phyloP scores from a whole-genome alignment of 257 asterid genomes.

The Verbascum thapsus region DNA sequence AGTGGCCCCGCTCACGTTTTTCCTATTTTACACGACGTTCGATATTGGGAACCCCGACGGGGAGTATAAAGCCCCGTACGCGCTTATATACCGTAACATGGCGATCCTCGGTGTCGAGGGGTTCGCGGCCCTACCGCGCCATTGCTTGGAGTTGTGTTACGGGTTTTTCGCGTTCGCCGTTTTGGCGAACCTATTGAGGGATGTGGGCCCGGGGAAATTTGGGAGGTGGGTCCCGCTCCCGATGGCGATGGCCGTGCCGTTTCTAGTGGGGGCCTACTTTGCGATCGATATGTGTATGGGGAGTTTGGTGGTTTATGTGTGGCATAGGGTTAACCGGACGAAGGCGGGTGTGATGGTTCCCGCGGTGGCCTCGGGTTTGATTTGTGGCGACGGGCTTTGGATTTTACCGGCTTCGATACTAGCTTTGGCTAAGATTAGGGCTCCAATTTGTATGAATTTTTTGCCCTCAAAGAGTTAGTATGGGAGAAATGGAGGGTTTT shows the following conservation, averaged over 20 bases:
- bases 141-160: constrained; percentile 64
- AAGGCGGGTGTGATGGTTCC: constrained; percentile 65
- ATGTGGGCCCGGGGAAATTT: constrained; percentile 33
- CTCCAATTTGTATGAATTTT: constrained; percentile 71
- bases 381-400: constrained; percentile 81
- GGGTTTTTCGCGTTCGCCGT: constrained; percentile 64
- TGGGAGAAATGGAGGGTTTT: constrained; percentile 22
- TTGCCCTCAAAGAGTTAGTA: constrained; percentile 34
- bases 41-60: no score
- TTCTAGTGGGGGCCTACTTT: constrained; percentile 67
- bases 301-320: constrained; percentile 58
- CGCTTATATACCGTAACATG: constrained; percentile 68
- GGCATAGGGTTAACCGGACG: constrained; percentile 45
- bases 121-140: constrained; percentile 64
- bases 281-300: constrained; percentile 84
- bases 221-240: constrained; percentile 68
- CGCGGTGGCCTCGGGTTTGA: no score
- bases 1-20: constrained; percentile 71
- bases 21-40: constrained; percentile 67
- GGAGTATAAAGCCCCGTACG: constrained; percentile 86
- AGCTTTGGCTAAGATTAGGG: constrained; percentile 53
- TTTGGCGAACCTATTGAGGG: constrained; percentile 51
- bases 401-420: constrained; percentile 64
- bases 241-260: constrained; percentile 91
- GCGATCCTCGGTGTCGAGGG: constrained; percentile 75